These are phyloP conservation scores for Neurospora discreta DNA, from an alignment of 495 filamentous ascomycete genomes.

Conservation along the genomic window DNA sequence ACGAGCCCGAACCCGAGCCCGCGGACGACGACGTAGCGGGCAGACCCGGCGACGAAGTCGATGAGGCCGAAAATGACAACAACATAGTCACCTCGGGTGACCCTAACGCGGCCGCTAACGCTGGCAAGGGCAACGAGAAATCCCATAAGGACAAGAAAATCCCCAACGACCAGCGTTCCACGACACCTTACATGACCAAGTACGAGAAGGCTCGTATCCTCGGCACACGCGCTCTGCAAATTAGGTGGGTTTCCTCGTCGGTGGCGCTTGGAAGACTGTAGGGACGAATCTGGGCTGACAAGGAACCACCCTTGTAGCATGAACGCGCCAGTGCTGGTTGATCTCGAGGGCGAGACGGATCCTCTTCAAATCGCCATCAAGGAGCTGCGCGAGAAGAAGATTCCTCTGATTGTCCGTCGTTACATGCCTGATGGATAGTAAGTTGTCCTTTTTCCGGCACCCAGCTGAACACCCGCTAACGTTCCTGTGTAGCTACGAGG, in stretches of 20 bases:
- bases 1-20: conserved; percentile 49
- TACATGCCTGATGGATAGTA: conserved; percentile 97
- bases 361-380: conserved; percentile 95
- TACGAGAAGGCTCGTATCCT: conserved; percentile 91
- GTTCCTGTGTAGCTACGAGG: conserved; percentile 64
- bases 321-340: conserved; percentile 95
- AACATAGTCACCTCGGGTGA: conserved; percentile 58
- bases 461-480: conserved; percentile 9
- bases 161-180: conserved; percentile 73
- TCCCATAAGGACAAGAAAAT: conserved; percentile 81
- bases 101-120: conserved; percentile 53
- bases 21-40: conserved; percentile 50
- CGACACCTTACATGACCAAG: conserved; percentile 99
- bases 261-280: neutral
- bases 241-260: conserved; percentile 50
- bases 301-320: conserved; percentile 47
- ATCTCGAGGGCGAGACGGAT: conserved; percentile 95
- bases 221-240: conserved; percentile 87
- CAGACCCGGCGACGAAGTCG: conserved; percentile 30
- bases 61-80: conserved; percentile 37
- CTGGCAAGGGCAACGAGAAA: conserved; percentile 34
- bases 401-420: conserved; percentile 84
- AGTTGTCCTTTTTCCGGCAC: conserved; percentile 25
- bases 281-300: neutral
- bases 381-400: conserved; percentile 96